Percentiles rank a stretch among this genome's conserved stretches.
phyloP scores from a whole-genome alignment of 495 filamentous ascomycete genomes.

The Annulohypoxylon stygium region DNA sequence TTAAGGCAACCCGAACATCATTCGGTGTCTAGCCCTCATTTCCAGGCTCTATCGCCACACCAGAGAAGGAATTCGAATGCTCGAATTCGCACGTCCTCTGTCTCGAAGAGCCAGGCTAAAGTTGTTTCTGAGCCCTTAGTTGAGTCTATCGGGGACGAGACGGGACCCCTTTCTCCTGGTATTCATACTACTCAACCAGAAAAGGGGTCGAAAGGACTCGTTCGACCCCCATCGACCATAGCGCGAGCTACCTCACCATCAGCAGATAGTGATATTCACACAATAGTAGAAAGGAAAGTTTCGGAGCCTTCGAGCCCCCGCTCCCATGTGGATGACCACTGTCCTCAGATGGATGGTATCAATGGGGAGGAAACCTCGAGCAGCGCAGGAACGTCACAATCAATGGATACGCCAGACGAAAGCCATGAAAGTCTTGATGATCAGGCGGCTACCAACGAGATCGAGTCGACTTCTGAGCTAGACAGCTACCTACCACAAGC shows the following conservation, averaged over 20 bases:
- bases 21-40: conserved; percentile 14
- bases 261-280: conserved; percentile 36
- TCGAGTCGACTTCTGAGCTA: conserved; percentile 54
- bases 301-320: conserved; percentile 23
- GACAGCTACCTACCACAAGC: conserved; percentile 60
- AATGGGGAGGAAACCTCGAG: conserved; percentile 43
- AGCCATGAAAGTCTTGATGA: conserved; percentile 35
- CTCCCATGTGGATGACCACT: conserved; percentile 31
- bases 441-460: conserved; percentile 15
- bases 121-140: conserved; percentile 56
- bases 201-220: conserved; percentile 52
- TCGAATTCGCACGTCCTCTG: conserved; percentile 56
- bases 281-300: conserved; percentile 8
- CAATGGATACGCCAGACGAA: conserved; percentile 37
- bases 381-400: conserved; percentile 37
- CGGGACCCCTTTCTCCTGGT: conserved; percentile 52
- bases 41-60: conserved; percentile 37
- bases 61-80: conserved; percentile 61
- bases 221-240: conserved; percentile 53
- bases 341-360: conserved; percentile 28
- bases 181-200: conserved; percentile 50
- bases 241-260: conserved; percentile 56
- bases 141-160: conserved; percentile 40
- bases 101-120: conserved; percentile 54
- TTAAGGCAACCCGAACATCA: conserved; percentile 33